phyloP scores from a whole-genome alignment of 2,329 filamentous ascomycete species.

The Colletotrichum sansevieriae region DNA sequence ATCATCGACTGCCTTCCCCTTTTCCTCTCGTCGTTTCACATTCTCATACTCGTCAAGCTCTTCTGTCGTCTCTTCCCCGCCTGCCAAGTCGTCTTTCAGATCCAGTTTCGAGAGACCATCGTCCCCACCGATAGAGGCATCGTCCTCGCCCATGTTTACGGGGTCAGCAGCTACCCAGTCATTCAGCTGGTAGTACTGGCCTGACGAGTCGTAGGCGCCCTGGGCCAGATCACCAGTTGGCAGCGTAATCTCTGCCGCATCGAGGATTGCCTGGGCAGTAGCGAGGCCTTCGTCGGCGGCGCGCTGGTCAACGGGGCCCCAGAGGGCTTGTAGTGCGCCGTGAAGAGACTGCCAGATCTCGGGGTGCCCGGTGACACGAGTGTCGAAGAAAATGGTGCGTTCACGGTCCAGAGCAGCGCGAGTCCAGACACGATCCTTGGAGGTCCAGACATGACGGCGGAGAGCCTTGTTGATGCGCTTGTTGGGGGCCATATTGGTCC shows the following conservation, averaged over 20 bases:
- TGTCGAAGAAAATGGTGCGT: slow-evolving; percentile 90
- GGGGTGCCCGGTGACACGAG: slow-evolving; percentile 79
- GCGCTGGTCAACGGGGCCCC: slow-evolving; percentile 62
- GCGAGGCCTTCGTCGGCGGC: slow-evolving; percentile 60
- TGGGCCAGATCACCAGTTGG: slow-evolving; percentile 80
- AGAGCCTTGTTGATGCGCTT: slow-evolving; percentile 80
- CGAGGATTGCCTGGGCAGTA: slow-evolving; percentile 84
- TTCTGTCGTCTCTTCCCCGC: slow-evolving; percentile 47
- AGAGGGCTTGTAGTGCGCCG: slow-evolving; percentile 76
- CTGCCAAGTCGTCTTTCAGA: slow-evolving; percentile 57
- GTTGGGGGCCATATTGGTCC: slow-evolving; percentile 60
- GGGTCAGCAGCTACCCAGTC: slow-evolving; percentile 79
- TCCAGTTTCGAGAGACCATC: slow-evolving; percentile 36
- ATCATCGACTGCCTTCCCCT: slow-evolving; percentile 69
- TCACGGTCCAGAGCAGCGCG: slow-evolving; percentile 76
- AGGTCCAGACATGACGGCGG: slow-evolving; percentile 74
- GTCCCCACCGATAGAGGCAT: slow-evolving; percentile 58
- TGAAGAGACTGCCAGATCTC: slow-evolving; percentile 87
- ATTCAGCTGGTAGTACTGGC: slow-evolving; percentile 77
- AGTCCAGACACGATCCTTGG: slow-evolving; percentile 76
- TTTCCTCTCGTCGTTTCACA: slow-evolving; percentile 64
- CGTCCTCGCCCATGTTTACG: slow-evolving; percentile 62
- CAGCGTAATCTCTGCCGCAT: slow-evolving; percentile 81
- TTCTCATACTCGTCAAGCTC: slow-evolving; percentile 52
- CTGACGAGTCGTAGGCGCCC: slow-evolving; percentile 78